A percentile compares a stretch with the other conserved stretches of the same genome.
Evolutionary conservation across 1,284 basidiomycete species (phyloP).

Genomic region (Leccinum subrobustum): DNA sequence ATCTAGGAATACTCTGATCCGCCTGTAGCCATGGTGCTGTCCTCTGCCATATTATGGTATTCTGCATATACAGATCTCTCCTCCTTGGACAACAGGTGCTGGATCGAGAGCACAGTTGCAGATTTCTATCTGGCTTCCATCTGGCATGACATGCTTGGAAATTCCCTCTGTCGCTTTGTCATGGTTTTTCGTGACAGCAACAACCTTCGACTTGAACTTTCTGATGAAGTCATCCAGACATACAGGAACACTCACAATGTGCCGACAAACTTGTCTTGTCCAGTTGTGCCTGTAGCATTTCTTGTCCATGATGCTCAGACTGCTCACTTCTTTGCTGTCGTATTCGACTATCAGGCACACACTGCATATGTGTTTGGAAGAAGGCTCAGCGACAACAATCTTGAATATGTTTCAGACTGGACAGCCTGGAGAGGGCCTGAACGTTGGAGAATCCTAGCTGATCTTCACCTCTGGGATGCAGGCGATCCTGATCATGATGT

Average conservation of each 20-base stretch:
- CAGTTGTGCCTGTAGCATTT: background rate
- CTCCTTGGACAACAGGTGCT: background rate
- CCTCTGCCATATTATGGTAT: too few relatives aligned
- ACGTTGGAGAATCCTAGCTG: conserved; percentile 4
- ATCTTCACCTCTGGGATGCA: conserved; percentile 7
- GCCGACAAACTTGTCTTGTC: background rate
- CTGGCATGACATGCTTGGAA: background rate
- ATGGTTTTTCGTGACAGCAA: background rate
- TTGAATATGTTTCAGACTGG: conserved; percentile 5
- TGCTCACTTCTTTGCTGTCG: conserved; percentile 9
- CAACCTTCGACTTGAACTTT: background rate
- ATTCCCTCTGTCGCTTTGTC: background rate
- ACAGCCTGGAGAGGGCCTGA: background rate
- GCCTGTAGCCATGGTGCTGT: too few relatives aligned
- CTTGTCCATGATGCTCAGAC: background rate
- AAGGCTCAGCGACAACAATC: background rate
- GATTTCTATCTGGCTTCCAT: conserved; percentile 5
- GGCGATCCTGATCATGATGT: background rate
- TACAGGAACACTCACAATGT: conserved; percentile 2
- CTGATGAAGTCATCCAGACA: background rate
- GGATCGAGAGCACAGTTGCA: background rate
- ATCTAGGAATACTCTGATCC: too few relatives aligned
- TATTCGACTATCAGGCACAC: conserved; percentile 3
- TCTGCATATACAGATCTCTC: background rate
- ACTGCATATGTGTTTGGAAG: conserved; percentile 8